Base-by-base conservation (phyloP, 106 monocot species). In the Triglochin maritima region DNA sequence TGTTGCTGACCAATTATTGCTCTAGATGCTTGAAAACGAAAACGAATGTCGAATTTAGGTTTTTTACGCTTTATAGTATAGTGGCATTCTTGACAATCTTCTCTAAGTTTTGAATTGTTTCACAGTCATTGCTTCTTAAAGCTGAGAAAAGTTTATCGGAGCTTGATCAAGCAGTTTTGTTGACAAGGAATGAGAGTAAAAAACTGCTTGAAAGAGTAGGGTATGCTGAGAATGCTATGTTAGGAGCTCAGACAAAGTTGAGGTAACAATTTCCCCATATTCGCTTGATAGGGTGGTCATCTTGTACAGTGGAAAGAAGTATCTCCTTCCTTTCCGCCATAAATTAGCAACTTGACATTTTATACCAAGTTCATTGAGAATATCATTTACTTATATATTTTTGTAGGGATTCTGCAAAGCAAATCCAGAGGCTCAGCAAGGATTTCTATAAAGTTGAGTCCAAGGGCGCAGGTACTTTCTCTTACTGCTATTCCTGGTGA, bases 401-500 rank as follows among this genome's bases (percentile, higher is more conserved):
- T 56, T 57, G 15, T 16, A 69, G 68, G 55, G 68, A 45, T 69
- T 69, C 45, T 57, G 47, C 68, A 55, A 57, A 45, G 57, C 57
- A 69, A 69, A 57, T 69, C n/a, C 68, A 69, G 54, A 47, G 50
- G 56, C 68, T 69, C 2, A 10, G 12, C 14, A 47, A 13, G 12
- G 68, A 69, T 45, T 57, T 69, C 57, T 57, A 57, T 47, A 69
- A 69, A 69, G 13, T 44, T 46, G 68, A 69, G 44, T 69, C 56
- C 56, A 45, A 69, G 47, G 68, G 41, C 6, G 9, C 55, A 69
- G 68, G 68, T 69, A 55, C 41, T 14, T 29, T 11, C 13, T 53
- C 4, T 42, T 41, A 42, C 41, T 53, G n/a, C 5, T 3, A 3
- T 65, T 66, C 52, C 17, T 52, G 52, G 52, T 52, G 7, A 52